Percentiles rank a stretch among this genome's conserved stretches.
Conservation (phyloP, 495 filamentous ascomycete genomes). For the Daldinia grandis region DNA sequence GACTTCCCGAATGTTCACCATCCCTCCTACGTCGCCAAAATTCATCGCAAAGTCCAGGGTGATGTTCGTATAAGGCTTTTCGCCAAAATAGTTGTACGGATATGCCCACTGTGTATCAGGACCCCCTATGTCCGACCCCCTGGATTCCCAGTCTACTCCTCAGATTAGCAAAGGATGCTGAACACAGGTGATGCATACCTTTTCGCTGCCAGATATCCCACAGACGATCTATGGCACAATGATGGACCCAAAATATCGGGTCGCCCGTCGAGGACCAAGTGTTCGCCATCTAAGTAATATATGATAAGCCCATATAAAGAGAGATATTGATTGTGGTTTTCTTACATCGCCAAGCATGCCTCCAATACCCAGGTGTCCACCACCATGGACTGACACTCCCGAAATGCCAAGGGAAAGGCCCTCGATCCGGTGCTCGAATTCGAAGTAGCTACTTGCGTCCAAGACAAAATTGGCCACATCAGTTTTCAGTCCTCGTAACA, state of each 20-base stretch:
- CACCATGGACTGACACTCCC: constrained; percentile 34
- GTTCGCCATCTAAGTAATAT: constrained; percentile 32
- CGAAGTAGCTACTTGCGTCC: constrained; percentile 25
- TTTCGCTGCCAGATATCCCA: constrained; percentile 62
- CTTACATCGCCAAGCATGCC: constrained; percentile 42
- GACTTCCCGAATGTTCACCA: constrained; percentile 44
- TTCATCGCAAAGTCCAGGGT: constrained; percentile 49
- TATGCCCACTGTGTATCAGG: constrained; percentile 47
- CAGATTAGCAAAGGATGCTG: neutral
- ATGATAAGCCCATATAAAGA: constrained; percentile 18
- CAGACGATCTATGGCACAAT: constrained; percentile 59
- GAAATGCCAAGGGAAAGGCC: constrained; percentile 24
- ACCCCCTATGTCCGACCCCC: constrained; percentile 46
- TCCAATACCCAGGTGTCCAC: constrained; percentile 41
- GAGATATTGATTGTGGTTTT: neutral
- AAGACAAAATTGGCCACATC: constrained; percentile 14
- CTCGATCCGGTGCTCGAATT: constrained; percentile 35
- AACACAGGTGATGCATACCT: constrained; percentile 23
- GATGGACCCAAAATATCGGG: constrained; percentile 63
- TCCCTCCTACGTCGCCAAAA: constrained; percentile 33
- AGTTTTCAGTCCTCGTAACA: constrained; percentile 17
- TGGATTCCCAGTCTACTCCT: constrained; percentile 28
- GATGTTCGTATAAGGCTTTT: constrained; percentile 46
- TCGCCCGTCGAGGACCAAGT: constrained; percentile 51
- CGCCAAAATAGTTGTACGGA: constrained; percentile 47